Base-by-base conservation (phyloP, 2,329 filamentous ascomycete genomes). In the Rhynchosporium agropyri region DNA sequence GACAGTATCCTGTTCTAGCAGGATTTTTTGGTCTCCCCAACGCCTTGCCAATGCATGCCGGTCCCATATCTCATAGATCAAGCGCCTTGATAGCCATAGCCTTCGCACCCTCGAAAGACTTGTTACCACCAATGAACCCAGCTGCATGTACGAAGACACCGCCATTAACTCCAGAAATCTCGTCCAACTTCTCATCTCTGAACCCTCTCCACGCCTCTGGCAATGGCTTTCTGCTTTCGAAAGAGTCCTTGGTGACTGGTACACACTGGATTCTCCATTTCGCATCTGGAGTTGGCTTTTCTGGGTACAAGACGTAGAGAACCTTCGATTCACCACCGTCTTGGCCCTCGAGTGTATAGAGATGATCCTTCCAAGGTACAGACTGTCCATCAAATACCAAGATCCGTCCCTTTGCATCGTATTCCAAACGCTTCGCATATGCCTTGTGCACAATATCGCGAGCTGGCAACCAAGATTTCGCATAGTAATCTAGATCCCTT, bases 251-350 rank as follows among this genome's bases (percentile, higher is more conserved):
- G 75, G 86, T 85, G 63, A 90, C 87, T 54, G 92, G 90, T n/a
- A 98, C 95, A 66, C 90, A 89, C 78, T 97, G 92, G 65, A 99
- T 90, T 63, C 95, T 87, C 95, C 95, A 98, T 79, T 95, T 96
- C 73, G 89, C 83, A 67, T 85, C 89, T 51, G 87, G 84, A 50
- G 84, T 82, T 33, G 87, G 84, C 73, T 85, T 91, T 80, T 99
- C 94, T 0, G 92, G 90, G 78, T 98, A 98, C 31, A 98, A 81
- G 13, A 97, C 93, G 74, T 97, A 98, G 57, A 93, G 81, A 3
- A 94, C 87, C 70, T 86, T 84, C 46, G 85, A 77, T 0, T 79
- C 78, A 33, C 74, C 76, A 8, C 74, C 76, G 56, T 79, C 77
- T 73, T 88, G 83, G 70, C 83, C 83, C 78, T 99, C 95, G 33